Evolutionary conservation across 192 early-diverging fungal genomes (phyloP).

Genomic region (Pilobolus umbonatus): DNA sequence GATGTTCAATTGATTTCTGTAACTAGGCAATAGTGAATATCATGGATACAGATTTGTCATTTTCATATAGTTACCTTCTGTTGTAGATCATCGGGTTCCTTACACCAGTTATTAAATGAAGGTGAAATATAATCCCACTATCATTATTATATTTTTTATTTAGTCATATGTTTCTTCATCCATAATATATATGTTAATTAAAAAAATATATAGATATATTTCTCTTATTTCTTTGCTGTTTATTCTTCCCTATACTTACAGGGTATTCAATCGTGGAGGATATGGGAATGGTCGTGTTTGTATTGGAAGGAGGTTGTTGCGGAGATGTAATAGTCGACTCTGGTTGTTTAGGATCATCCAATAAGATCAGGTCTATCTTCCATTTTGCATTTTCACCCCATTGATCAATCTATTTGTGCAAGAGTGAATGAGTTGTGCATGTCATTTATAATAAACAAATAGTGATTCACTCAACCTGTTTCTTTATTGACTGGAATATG

Average conservation of each 20-base stretch:
- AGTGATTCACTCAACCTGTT: not conserved
- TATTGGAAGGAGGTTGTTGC: slow-evolving; percentile 5
- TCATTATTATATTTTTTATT: slow-evolving; percentile 2
- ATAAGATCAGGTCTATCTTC: slow-evolving; percentile 28
- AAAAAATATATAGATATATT: no score
- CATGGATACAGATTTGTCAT: slow-evolving; percentile 5
- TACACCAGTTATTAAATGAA: not conserved
- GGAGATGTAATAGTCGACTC: slow-evolving; percentile 1
- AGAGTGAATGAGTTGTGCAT: no score
- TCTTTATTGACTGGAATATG: slow-evolving; percentile 9
- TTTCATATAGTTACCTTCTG: slow-evolving; percentile 16
- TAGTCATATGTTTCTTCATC: slow-evolving; percentile 12
- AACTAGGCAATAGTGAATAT: slow-evolving; percentile 8
- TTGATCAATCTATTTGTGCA: slow-evolving; percentile 26
- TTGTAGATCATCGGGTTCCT: slow-evolving; percentile 19
- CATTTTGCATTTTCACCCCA: slow-evolving; percentile 32
- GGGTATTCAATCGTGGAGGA: slow-evolving; percentile 14
- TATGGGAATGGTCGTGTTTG: slow-evolving; percentile 4
- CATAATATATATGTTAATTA: no score
- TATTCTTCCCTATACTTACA: slow-evolving; percentile 2
- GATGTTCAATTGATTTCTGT: slow-evolving; percentile 17
- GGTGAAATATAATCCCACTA: slow-evolving; percentile 17
- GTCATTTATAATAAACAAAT: not conserved
- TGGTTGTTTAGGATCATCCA: slow-evolving; percentile 16
- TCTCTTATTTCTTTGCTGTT: not conserved